Conservation (phyloP, 2,329 filamentous ascomycete genomes). For the Diaporthe sp. region DNA sequence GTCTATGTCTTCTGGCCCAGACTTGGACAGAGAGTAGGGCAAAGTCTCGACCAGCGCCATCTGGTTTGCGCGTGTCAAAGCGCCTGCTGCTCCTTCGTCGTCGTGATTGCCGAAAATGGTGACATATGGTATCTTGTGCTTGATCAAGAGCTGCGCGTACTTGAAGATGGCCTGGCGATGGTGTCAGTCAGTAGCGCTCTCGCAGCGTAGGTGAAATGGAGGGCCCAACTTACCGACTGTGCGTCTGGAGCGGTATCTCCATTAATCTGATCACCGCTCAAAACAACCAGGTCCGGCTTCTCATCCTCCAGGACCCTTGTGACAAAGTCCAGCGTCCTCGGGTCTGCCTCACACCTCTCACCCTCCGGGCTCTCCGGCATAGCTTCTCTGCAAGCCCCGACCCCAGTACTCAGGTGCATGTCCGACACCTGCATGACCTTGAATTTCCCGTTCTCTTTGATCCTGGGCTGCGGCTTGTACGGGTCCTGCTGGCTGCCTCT, state of each 20-base stretch:
- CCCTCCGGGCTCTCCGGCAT: constrained; percentile 80
- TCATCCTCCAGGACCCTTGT: constrained; percentile 88
- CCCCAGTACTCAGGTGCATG: constrained; percentile 90
- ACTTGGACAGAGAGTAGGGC: constrained; percentile 88
- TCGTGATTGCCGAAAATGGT: constrained; percentile 98
- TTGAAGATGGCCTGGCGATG: constrained; percentile 85
- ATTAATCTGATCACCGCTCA: constrained; percentile 96
- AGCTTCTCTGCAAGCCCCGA: constrained; percentile 88
- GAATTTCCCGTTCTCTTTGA: constrained; percentile 91
- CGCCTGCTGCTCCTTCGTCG: constrained; percentile 75
- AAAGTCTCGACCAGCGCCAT: constrained; percentile 90
- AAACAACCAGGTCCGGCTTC: constrained; percentile 90
- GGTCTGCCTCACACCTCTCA: constrained; percentile 90
- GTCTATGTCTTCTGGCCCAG: constrained; percentile 86
- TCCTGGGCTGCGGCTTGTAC: constrained; percentile 80
- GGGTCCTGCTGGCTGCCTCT: constrained; percentile 76
- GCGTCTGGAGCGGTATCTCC: constrained; percentile 93
- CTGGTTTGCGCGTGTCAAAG: constrained; percentile 78
- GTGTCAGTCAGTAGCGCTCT: constrained; percentile 27
- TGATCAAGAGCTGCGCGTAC: constrained; percentile 85
- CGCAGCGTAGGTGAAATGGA: neutral
- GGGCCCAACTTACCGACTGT: constrained; percentile 74
- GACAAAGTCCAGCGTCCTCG: constrained; percentile 91
- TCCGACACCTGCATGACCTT: constrained; percentile 99
- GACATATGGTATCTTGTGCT: constrained; percentile 90